A percentile compares a stretch with the other conserved stretches of the same genome.
Conservation (phyloP, 2,329 filamentous ascomycete genomes). For the Fusarium falciforme region DNA sequence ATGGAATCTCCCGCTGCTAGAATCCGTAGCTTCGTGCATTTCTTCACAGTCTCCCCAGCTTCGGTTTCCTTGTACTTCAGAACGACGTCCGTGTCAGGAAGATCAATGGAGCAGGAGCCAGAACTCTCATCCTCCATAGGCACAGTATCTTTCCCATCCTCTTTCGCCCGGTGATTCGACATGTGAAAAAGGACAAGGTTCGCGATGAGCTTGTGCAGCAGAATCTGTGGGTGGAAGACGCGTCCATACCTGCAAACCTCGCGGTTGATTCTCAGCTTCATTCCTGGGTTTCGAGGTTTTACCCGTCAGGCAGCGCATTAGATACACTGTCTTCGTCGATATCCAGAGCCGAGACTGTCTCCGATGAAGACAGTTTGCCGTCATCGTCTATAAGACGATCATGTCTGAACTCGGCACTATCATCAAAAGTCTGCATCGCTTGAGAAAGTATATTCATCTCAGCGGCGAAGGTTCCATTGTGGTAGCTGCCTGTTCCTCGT, state of each 20-base stretch:
- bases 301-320: slow-evolving; percentile 18
- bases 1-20: slow-evolving; percentile 21
- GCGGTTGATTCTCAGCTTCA: background rate
- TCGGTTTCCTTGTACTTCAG: slow-evolving; percentile 1
- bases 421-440: background rate
- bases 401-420: background rate
- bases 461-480: slow-evolving; percentile 1
- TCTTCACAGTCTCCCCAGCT: slow-evolving; percentile 10
- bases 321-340: background rate
- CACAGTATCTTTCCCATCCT: background rate
- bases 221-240: slow-evolving; percentile 14
- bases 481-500: background rate
- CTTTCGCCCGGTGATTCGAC: background rate
- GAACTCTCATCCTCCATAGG: background rate
- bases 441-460: slow-evolving; percentile 1
- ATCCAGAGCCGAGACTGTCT: background rate
- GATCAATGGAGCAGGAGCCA: background rate
- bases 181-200: slow-evolving; percentile 11
- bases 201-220: slow-evolving; percentile 5
- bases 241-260: background rate
- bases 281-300: background rate
- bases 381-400: background rate
- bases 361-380: no score
- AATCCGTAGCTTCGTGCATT: background rate
- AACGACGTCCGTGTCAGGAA: background rate